phyloP scores from a whole-genome alignment of 2,329 filamentous ascomycete genomes.

The Endocalyx cinctus region DNA sequence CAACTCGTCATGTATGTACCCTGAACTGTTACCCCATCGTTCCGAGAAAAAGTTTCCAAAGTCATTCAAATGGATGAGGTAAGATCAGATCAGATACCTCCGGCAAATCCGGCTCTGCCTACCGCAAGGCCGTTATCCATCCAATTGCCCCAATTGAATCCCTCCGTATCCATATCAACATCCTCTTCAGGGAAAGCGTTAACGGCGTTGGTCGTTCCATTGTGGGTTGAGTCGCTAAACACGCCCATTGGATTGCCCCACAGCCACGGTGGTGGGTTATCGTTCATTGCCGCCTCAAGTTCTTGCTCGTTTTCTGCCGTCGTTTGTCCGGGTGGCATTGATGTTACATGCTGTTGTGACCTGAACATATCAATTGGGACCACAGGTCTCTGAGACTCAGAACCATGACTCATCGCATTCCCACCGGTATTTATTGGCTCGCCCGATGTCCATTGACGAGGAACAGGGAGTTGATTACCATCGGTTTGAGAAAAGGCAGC shows the following conservation, averaged over 20 bases:
- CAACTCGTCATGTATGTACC: background rate
- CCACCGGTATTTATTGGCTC: no score
- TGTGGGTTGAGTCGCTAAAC: constrained; percentile 1
- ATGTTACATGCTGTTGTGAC: background rate
- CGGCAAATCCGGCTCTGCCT: constrained; percentile 22
- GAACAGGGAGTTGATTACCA: background rate
- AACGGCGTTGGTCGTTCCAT: constrained; percentile 18
- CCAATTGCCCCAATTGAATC: constrained; percentile 47
- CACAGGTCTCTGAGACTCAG: no score
- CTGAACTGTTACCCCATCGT: background rate
- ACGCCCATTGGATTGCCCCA: constrained; percentile 31
- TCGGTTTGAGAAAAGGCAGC: constrained; percentile 14
- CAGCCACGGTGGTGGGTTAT: constrained; percentile 35
- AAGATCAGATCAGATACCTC: constrained; percentile 20
- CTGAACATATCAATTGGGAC: no score
- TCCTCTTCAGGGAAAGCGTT: constrained; percentile 23
- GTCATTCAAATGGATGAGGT: no score
- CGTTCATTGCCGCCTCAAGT: constrained; percentile 17
- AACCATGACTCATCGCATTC: no score
- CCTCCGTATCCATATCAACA: constrained; percentile 30
- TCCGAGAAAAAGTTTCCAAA: background rate
- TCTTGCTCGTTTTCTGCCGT: no score
- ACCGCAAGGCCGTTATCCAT: constrained; percentile 24
- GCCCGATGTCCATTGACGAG: no score
- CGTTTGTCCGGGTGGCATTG: background rate